These are phyloP conservation scores for Aspergillus ruber DNA, from an alignment of 2,329 filamentous ascomycete species.

Conservation along the genomic window DNA sequence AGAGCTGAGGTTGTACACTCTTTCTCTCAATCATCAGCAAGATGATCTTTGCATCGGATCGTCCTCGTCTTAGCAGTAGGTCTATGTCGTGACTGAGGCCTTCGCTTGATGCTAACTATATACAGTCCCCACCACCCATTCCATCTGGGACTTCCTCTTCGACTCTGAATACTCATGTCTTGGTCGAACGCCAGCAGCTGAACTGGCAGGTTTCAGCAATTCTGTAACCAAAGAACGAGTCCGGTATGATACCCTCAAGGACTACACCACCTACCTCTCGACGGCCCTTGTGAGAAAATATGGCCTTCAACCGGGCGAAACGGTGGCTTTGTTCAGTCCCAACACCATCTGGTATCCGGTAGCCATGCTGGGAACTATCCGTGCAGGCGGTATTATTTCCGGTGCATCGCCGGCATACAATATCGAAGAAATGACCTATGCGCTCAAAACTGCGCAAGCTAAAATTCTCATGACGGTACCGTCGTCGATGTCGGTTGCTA, in stretches of 20 bases:
- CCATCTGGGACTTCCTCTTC: slow-evolving; percentile 59
- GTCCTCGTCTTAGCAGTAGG: not conserved
- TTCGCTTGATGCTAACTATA: not conserved
- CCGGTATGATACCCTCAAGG: slow-evolving; percentile 53
- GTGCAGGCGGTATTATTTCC: slow-evolving; percentile 49
- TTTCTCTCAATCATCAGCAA: not conserved
- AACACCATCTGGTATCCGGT: slow-evolving; percentile 65
- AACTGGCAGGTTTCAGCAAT: slow-evolving; percentile 45
- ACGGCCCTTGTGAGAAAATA: slow-evolving; percentile 54
- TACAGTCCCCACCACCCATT: slow-evolving; percentile 8
- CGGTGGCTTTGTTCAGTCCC: slow-evolving; percentile 55
- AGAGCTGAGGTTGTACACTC: slow-evolving; percentile 1
- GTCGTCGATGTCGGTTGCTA: slow-evolving; percentile 50
- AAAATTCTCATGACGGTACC: slow-evolving; percentile 55
- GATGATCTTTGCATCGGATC: not conserved
- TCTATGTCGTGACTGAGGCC: not conserved
- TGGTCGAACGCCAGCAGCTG: slow-evolving; percentile 28
- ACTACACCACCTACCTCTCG: slow-evolving; percentile 52
- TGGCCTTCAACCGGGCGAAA: slow-evolving; percentile 49
- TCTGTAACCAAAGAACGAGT: slow-evolving; percentile 54
- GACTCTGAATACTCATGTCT: slow-evolving; percentile 48
- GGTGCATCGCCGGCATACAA: slow-evolving; percentile 62
- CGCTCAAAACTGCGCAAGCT: slow-evolving; percentile 51
- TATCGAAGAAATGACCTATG: slow-evolving; percentile 62
- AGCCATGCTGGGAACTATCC: slow-evolving; percentile 52